Evolutionary conservation across 2,329 filamentous ascomycete genomes (phyloP).

Genomic region (Didymella keratinophila): DNA sequence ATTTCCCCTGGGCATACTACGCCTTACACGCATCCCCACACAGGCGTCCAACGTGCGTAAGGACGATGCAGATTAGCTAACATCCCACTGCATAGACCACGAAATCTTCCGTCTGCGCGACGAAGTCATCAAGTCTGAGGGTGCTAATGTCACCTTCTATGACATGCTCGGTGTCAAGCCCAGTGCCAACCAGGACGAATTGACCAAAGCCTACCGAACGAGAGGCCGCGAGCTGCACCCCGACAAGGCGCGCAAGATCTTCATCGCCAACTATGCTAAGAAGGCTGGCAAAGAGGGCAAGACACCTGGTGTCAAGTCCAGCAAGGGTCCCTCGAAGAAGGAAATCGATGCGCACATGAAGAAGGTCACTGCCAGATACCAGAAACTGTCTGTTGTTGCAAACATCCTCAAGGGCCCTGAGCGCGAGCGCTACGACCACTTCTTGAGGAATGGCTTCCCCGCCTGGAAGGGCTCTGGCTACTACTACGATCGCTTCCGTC

Average conservation of each 20-base stretch:
- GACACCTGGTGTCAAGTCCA: slow-evolving; percentile 66
- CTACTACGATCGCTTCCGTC: slow-evolving; percentile 94
- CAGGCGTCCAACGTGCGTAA: slow-evolving; percentile 18
- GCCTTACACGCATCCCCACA: slow-evolving; percentile 17
- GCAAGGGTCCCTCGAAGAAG: slow-evolving; percentile 74
- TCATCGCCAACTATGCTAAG: slow-evolving; percentile 70
- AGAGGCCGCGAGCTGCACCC: slow-evolving; percentile 85
- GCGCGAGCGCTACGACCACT: slow-evolving; percentile 92
- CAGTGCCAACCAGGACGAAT: slow-evolving; percentile 80
- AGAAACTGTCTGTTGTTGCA: slow-evolving; percentile 82
- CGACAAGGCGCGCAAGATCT: slow-evolving; percentile 91
- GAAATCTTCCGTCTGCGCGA: slow-evolving; percentile 97
- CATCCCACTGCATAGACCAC: slow-evolving; percentile 69
- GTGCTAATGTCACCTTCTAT: slow-evolving; percentile 87
- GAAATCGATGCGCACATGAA: slow-evolving; percentile 83
- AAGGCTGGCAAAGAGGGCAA: slow-evolving; percentile 58
- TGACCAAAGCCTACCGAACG: slow-evolving; percentile 94
- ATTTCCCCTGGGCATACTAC: slow-evolving; percentile 9
- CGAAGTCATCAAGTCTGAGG: slow-evolving; percentile 80
- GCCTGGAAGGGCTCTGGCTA: slow-evolving; percentile 97
- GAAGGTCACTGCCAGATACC: slow-evolving; percentile 81
- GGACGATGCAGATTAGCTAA: slow-evolving; percentile 27
- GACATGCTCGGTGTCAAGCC: slow-evolving; percentile 81
- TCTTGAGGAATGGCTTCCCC: slow-evolving; percentile 91
- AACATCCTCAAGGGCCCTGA: slow-evolving; percentile 83